Base-by-base conservation (phyloP, 345 rosid genomes). In the Eucalyptus caleyi region DNA sequence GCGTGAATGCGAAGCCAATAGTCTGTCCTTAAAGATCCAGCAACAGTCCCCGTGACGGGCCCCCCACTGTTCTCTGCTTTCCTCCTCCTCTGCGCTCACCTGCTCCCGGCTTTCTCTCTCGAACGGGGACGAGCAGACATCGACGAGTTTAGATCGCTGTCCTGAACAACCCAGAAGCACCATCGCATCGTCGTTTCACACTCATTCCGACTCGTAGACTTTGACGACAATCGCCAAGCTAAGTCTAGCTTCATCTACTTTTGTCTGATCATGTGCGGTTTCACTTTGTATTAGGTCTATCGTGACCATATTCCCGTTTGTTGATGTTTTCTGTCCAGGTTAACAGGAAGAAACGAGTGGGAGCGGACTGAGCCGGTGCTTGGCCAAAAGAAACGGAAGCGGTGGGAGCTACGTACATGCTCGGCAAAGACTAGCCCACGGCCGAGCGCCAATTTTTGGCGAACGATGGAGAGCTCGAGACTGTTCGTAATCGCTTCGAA, bases 181-280 rank as follows among this genome's bases (percentile, higher is more conserved):
- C 15, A 26, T 1, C 65, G 7, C 65, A 59, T 26, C 65, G 0
- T 26, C n/a, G 2, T 26, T 0, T 59, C 30, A 1, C 14, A 59
- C 65, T 59, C n/a, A 59, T 59, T 0, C 30, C 65, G 30, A 24
- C 65, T 19, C 3, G 14, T 0, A 59, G 65, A 59, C 65, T 59
- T 59, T 11, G 65, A 59, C 0, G 2, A 59, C n/a, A 2, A 26
- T 59, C 65, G 7, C 65, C 0, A 59, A 59, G 65, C 65, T 2
- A 59, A 59, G n/a, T 59, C 65, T 24, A 59, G 14, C 27, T 23
- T 59, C 65, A 53, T 59, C 65, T 59, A 23, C 62, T 59, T 56
- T 56, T 10, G 62, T 59, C 3, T 24, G 65, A 59, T 53, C 59
- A 53, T 53, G 59, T 19, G 59, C 26, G 59, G 59, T 59, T 59